phyloP scores from a whole-genome alignment of 2,329 filamentous ascomycete species.

The Metarhizium robertsii region DNA sequence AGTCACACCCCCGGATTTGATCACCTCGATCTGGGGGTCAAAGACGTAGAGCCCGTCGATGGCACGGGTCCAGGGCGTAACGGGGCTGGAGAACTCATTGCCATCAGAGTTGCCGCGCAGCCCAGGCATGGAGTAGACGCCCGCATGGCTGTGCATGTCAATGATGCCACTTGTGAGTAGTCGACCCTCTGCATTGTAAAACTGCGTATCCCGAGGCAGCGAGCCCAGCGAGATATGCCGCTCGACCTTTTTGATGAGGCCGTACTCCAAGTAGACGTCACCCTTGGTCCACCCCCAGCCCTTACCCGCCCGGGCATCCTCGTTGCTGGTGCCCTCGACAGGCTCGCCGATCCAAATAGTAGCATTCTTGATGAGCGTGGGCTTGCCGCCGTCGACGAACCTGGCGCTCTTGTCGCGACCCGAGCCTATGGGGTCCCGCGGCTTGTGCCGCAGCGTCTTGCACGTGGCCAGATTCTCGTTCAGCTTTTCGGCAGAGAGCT shows the following conservation, averaged over 20 bases:
- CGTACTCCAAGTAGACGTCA: conserved; percentile 53
- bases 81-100: conserved; percentile 55
- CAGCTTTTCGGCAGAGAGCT: conserved; percentile 43
- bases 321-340: conserved; percentile 33
- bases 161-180: conserved; percentile 58
- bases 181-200: conserved; percentile 51
- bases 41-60: conserved; percentile 56
- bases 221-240: conserved; percentile 29
- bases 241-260: conserved; percentile 48
- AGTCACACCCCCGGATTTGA: conserved; percentile 66
- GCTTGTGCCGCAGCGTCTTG: conserved; percentile 42
- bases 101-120: conserved; percentile 46
- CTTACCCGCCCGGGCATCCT: conserved; percentile 46
- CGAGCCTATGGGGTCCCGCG: conserved; percentile 43
- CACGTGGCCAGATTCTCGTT: conserved; percentile 46
- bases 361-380: conserved; percentile 57
- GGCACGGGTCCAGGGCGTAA: conserved; percentile 59
- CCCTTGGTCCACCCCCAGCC: conserved; percentile 50
- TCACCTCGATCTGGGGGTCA: conserved; percentile 57
- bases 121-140: conserved; percentile 47
- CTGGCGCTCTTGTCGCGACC: conserved; percentile 52
- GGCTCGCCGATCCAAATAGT: conserved; percentile 60
- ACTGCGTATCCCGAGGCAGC: conserved; percentile 36
- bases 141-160: conserved; percentile 63
- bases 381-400: conserved; percentile 46